Evolutionary conservation across 2,329 filamentous ascomycete genomes (phyloP).

Genomic region (Hirsutella rhossiliensis): DNA sequence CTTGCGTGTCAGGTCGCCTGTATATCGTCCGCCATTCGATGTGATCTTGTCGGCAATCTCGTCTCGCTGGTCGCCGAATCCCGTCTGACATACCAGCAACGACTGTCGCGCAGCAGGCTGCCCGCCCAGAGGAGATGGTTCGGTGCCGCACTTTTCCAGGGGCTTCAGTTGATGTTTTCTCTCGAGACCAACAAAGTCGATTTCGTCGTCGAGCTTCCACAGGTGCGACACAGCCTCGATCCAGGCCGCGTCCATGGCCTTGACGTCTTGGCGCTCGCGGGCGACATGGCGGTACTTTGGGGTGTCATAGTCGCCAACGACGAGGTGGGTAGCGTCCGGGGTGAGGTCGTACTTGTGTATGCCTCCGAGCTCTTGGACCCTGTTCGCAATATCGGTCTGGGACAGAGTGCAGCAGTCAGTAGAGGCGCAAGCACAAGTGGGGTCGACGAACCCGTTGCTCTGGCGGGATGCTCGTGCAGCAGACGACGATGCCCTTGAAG

Average conservation of each 20-base stretch:
- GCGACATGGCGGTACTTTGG: slow-evolving; percentile 95
- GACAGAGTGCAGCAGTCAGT: neutral
- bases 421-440: neutral
- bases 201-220: slow-evolving; percentile 73
- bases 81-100: slow-evolving; percentile 43
- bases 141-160: slow-evolving; percentile 43
- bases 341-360: slow-evolving; percentile 83
- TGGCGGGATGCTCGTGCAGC: slow-evolving; percentile 74
- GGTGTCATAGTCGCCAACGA: slow-evolving; percentile 81
- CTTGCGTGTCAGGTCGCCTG: slow-evolving; percentile 72
- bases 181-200: slow-evolving; percentile 62
- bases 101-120: slow-evolving; percentile 20
- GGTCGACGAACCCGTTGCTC: slow-evolving; percentile 56
- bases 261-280: slow-evolving; percentile 74
- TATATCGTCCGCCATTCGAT: slow-evolving; percentile 69
- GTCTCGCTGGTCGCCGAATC: slow-evolving; percentile 52
- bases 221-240: slow-evolving; percentile 65
- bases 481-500: slow-evolving; percentile 63
- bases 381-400: slow-evolving; percentile 44
- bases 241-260: slow-evolving; percentile 72
- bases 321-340: slow-evolving; percentile 88
- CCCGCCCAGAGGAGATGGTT: slow-evolving; percentile 14
- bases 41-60: slow-evolving; percentile 56
- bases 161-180: slow-evolving; percentile 49
- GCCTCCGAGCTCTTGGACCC: slow-evolving; percentile 73